Percentiles rank a stretch among this genome's conserved stretches.
phyloP scores from a whole-genome alignment of 1,284 basidiomycete genomes.

The Rhodotorula sp. region DNA sequence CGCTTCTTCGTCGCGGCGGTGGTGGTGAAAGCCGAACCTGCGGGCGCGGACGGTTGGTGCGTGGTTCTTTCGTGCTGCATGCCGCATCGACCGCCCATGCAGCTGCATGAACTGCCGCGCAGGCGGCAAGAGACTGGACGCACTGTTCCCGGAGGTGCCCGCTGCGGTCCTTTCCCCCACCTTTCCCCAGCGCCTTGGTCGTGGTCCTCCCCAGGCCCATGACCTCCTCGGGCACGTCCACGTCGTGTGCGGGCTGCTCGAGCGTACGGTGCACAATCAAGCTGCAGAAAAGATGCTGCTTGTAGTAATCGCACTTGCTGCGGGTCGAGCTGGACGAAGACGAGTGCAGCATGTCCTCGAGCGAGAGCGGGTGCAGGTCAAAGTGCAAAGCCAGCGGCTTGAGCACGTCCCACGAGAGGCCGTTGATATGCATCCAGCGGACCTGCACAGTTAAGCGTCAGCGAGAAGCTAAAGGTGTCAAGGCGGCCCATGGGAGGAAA shows the following conservation, averaged over 20 bases:
- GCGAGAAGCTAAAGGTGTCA: neutral
- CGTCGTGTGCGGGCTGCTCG: constrained; percentile 52
- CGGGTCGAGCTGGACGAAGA: constrained; percentile 54
- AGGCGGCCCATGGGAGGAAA: neutral
- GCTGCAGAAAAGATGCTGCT: constrained; percentile 66
- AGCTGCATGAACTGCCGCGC: too few species aligned
- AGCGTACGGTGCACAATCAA: constrained; percentile 59
- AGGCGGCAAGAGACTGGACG: neutral
- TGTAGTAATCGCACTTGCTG: constrained; percentile 70
- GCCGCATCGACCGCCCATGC: too few species aligned
- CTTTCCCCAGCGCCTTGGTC: constrained; percentile 18
- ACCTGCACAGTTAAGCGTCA: neutral
- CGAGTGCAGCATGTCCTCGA: constrained; percentile 63
- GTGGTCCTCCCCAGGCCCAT: constrained; percentile 1
- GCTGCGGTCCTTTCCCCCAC: neutral
- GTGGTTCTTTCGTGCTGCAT: too few species aligned
- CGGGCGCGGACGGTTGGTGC: neutral
- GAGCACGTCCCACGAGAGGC: constrained; percentile 70
- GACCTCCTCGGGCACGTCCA: constrained; percentile 29
- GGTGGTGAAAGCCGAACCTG: constrained; percentile 18
- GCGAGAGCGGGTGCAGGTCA: constrained; percentile 67
- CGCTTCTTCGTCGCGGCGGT: constrained; percentile 20
- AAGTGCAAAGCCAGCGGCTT: constrained; percentile 66
- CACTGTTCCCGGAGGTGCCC: constrained; percentile 13
- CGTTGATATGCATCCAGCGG: constrained; percentile 70